Base-by-base conservation (phyloP, 371 early-diverging fungal species). In the Cokeromyces recurvatus region DNA sequence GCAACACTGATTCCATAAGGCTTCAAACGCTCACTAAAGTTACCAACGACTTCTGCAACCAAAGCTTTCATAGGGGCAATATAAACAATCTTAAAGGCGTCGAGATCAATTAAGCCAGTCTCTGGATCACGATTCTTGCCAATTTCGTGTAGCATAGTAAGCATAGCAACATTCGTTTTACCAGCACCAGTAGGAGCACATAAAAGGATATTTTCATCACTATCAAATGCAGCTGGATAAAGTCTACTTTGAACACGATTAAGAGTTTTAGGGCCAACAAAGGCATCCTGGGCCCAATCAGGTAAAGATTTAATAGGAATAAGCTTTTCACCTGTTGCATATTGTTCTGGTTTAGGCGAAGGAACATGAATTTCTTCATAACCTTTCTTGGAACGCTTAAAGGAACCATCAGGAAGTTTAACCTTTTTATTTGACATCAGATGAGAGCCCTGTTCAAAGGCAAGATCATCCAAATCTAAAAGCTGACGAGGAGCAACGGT, bases 21-120 rank as follows among this genome's bases (percentile, higher is more conserved):
- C 53, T 74, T 68, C 16, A 99, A 73, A 38, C 97, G 86, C 35
- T 56, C 57, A 32, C 77, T 66, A 61, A 99, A 95, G 55, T 94
- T 96, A 22, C 82, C 84, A 14, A 95, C 94, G 88, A 99, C 92
- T 81, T 99, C 99, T 45, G 91, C 88, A 15, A 98, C 99, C 43
- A 99, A 75, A 6, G 99, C 99, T 66, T 98, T 99, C 99, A 99
- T 99, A 4, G 99, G 99, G 5, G 99, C 99, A 59, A 99, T 85
- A 71, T 99, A 99, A 27, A 99, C 90, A 58, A 99, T 91, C 75
- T 97, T 98, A 82, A 94, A 95, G 1, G 67, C 64, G 52, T 94
- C 93, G 53, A 85, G 57, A 47, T 86, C 84, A 46, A 94, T 81
- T 3, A 65, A 59, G n/a, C 91, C 91, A 3, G 89, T 87, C 7